A percentile compares a stretch with the other conserved stretches of the same genome.
Conservation (phyloP, 177 flowering plant species). For the Vitis hybrid region DNA sequence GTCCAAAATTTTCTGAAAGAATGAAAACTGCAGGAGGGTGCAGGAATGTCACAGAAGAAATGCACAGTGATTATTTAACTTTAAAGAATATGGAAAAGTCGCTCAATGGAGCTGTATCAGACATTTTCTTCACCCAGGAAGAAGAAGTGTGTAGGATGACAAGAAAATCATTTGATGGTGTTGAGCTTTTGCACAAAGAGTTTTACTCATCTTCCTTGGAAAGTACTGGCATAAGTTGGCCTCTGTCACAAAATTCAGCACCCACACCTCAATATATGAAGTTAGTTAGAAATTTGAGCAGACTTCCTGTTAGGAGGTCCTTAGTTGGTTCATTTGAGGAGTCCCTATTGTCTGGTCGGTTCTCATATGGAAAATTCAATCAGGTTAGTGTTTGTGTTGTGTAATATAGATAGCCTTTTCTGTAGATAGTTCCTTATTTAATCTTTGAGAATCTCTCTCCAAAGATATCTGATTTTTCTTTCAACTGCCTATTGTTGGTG, state of each 20-base stretch:
- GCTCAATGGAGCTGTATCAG: slow-evolving; percentile 30
- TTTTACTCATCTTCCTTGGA: slow-evolving; percentile 39
- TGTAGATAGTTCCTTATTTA: neutral
- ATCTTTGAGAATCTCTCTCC: neutral
- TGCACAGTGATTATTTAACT: slow-evolving; percentile 25
- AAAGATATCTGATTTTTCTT: slow-evolving; percentile 2
- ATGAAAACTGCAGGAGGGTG: slow-evolving; percentile 29
- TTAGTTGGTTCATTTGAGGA: slow-evolving; percentile 99
- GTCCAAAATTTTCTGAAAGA: slow-evolving; percentile 59
- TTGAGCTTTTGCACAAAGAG: slow-evolving; percentile 31
- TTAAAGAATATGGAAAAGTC: slow-evolving; percentile 29
- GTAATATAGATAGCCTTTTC: neutral
- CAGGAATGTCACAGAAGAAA: slow-evolving; percentile 18
- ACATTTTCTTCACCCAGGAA: slow-evolving; percentile 24
- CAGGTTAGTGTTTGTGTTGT: slow-evolving; percentile 44
- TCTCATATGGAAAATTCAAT: slow-evolving; percentile 48
- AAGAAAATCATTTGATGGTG: slow-evolving; percentile 41
- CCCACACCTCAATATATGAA: slow-evolving; percentile 30
- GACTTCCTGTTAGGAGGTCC: slow-evolving; percentile 70
- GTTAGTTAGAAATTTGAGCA: slow-evolving; percentile 49
- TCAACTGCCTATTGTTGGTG: slow-evolving; percentile 2
- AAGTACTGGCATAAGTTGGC: slow-evolving; percentile 21
- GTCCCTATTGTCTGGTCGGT: slow-evolving; percentile 82
- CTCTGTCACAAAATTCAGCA: slow-evolving; percentile 26
- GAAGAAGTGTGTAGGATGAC: slow-evolving; percentile 35